Conservation (phyloP, 2,329 filamentous ascomycete genomes). For the Ceratocystis huliohia region DNA sequence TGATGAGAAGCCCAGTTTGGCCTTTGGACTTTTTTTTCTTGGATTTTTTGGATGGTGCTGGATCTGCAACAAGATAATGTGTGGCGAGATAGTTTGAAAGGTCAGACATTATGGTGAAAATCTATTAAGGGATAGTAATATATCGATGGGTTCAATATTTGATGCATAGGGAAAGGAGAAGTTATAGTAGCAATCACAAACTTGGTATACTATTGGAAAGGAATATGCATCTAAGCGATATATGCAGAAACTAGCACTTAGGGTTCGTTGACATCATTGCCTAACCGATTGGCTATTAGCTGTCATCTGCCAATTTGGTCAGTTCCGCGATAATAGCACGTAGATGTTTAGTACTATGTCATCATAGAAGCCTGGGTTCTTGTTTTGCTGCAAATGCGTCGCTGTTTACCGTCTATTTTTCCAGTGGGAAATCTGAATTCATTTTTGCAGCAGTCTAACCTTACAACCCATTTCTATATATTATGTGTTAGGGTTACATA, state of each 20-base stretch:
- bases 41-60: slow-evolving; percentile 48
- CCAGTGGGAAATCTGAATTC: too few relatives aligned
- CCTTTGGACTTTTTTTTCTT: slow-evolving; percentile 44
- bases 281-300: too few relatives aligned
- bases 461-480: too few relatives aligned
- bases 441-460: too few relatives aligned
- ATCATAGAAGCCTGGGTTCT: too few relatives aligned
- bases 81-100: slow-evolving; percentile 79
- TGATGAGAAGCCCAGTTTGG: slow-evolving; percentile 45
- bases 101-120: slow-evolving; percentile 27
- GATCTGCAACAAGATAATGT: slow-evolving; percentile 62
- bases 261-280: neutral
- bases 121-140: neutral
- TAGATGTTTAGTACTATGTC: too few relatives aligned
- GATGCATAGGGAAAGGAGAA: neutral
- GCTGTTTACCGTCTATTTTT: too few relatives aligned
- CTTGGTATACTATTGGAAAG: neutral
- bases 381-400: too few relatives aligned
- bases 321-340: too few relatives aligned
- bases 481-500: neutral
- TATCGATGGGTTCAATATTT: neutral
- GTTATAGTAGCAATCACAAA: neutral
- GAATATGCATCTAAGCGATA: neutral
- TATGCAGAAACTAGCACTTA: neutral
- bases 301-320: too few relatives aligned